A percentile compares a stretch with the other conserved stretches of the same genome.
Evolutionary conservation across 257 asterid genomes (phyloP).

Genomic region (Scutellaria barbata): DNA sequence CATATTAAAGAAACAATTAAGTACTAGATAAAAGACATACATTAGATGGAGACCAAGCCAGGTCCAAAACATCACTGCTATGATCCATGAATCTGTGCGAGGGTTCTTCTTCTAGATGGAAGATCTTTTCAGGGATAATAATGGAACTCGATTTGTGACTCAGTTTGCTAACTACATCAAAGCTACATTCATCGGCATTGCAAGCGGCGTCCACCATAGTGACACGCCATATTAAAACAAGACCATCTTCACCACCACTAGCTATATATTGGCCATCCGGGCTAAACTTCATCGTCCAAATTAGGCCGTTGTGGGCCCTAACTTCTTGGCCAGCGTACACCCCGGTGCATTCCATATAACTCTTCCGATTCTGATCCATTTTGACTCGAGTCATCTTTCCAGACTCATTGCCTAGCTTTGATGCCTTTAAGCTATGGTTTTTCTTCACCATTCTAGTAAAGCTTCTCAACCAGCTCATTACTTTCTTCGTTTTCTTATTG

Average conservation of each 20-base stretch:
- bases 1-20: background rate
- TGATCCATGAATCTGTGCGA: constrained; percentile 66
- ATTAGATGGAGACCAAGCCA: constrained; percentile 87
- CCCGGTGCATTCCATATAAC: constrained; percentile 55
- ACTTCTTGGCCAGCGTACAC: constrained; percentile 62
- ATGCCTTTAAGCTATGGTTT: constrained; percentile 22
- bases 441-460: constrained; percentile 45
- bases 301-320: constrained; percentile 63
- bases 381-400: constrained; percentile 37
- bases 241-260: constrained; percentile 84
- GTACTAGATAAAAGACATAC: constrained; percentile 45
- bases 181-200: constrained; percentile 32
- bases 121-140: constrained; percentile 59
- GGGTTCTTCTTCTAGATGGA: constrained; percentile 63
- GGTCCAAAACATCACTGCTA: constrained; percentile 61
- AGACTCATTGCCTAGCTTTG: constrained; percentile 24
- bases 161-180: constrained; percentile 29
- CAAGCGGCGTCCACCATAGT: constrained; percentile 39
- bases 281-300: constrained; percentile 80
- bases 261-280: constrained; percentile 78
- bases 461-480: constrained; percentile 57
- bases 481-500: constrained; percentile 44
- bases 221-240: constrained; percentile 71
- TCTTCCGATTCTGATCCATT: constrained; percentile 51
- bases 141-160: constrained; percentile 29